phyloP scores from a whole-genome alignment of 2,329 filamentous ascomycete species.

The Neophaeococcomyces aloes region DNA sequence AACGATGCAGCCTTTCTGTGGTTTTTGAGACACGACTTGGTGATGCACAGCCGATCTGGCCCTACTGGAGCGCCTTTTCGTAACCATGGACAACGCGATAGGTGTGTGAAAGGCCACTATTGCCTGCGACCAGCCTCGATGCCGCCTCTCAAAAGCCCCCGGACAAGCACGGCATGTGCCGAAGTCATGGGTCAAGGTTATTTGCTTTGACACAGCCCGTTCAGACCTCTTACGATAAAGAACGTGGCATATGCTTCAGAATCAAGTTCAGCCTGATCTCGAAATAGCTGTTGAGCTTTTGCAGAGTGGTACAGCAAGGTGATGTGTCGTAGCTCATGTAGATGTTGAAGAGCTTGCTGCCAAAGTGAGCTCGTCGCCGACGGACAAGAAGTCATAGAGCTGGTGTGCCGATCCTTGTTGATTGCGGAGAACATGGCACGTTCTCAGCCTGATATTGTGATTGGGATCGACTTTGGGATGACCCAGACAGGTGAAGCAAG shows the following conservation, averaged over 20 bases:
- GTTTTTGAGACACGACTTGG: no score
- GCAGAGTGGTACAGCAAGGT: background rate
- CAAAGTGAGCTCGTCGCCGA: background rate
- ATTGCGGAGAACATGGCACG: background rate
- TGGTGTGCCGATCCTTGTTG: background rate
- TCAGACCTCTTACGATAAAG: conserved; percentile 1
- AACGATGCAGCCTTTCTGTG: no score
- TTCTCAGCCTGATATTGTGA: conserved; percentile 2
- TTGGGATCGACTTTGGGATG: conserved; percentile 25
- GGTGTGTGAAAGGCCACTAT: no score
- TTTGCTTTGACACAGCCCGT: conserved; percentile 14
- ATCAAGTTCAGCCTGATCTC: conserved; percentile 11
- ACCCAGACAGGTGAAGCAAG: conserved; percentile 17
- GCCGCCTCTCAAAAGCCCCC: background rate
- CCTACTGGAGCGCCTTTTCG: no score
- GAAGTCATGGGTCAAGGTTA: conserved; percentile 6
- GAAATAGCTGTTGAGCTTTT: background rate
- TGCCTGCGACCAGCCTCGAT: background rate
- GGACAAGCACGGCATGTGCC: conserved; percentile 20
- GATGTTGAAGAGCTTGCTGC: no score
- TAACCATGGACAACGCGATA: no score
- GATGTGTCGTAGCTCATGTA: background rate
- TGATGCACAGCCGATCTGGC: no score
- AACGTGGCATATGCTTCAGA: background rate
- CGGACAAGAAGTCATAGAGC: background rate